phyloP scores from a whole-genome alignment of 2,329 filamentous ascomycete species.

The Magnaporthiopsis incrustans region DNA sequence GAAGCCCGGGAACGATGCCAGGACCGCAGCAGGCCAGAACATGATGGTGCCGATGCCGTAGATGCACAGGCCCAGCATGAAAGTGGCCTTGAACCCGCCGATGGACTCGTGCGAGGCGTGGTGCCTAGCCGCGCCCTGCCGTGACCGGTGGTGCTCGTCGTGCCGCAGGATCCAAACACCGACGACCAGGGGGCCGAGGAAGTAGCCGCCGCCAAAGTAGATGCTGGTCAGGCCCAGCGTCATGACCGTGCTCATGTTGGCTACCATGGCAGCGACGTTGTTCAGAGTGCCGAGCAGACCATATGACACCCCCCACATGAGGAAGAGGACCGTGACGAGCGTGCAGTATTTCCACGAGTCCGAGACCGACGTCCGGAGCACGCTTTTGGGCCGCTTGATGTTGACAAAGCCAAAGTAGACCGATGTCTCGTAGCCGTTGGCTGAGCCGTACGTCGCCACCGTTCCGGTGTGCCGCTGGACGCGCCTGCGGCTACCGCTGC shows the following conservation, averaged over 20 bases:
- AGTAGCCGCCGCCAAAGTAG: constrained; percentile 64
- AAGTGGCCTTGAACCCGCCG: constrained; percentile 70
- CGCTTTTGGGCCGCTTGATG: constrained; percentile 59
- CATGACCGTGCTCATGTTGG: constrained; percentile 52
- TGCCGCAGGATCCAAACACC: constrained; percentile 63
- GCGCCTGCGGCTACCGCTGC: background rate
- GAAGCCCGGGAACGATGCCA: constrained; percentile 70
- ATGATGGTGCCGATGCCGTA: constrained; percentile 74
- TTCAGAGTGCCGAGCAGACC: constrained; percentile 80
- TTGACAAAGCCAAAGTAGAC: constrained; percentile 73
- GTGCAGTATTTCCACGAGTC: constrained; percentile 66
- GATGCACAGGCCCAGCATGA: constrained; percentile 67
- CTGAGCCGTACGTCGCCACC: constrained; percentile 10
- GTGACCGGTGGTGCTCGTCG: constrained; percentile 50
- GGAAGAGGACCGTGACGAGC: constrained; percentile 73
- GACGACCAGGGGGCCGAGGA: constrained; percentile 61
- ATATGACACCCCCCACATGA: constrained; percentile 82
- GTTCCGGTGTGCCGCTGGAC: constrained; percentile 10
- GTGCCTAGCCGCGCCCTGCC: constrained; percentile 19
- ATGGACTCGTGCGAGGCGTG: constrained; percentile 25
- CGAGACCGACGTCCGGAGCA: constrained; percentile 53
- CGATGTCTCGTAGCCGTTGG: constrained; percentile 32
- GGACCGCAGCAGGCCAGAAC: constrained; percentile 75
- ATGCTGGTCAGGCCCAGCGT: constrained; percentile 60
- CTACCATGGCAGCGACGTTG: constrained; percentile 55